Evolutionary conservation across 2,329 filamentous ascomycete species (phyloP), one percentile per base, ranked within the genome.

Genomic region (Dothideomycetes sp.): DNA sequence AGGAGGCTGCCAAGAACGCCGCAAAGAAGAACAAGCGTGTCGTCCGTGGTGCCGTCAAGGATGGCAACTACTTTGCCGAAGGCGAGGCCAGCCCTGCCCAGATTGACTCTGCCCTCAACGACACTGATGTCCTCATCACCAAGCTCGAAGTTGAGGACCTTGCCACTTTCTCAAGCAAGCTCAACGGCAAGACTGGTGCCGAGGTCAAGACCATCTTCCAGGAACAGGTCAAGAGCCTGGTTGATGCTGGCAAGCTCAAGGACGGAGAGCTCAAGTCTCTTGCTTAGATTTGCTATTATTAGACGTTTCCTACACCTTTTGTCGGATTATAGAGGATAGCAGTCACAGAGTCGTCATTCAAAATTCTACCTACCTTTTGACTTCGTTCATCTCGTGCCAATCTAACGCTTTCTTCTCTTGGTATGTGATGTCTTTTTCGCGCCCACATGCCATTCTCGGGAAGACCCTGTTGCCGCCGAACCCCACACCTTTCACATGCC

Each of bases 11-110:
- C 43, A 98, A 98, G 79, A 95, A 87, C 58, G 91, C 91, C 11
- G 83, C 91, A 55, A 98, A 98, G 83, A 98, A 98, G 84, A 98
- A 98, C 77, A 95, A 95, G 77, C 86, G 91, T 72, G 83, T 96
- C 35, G 79, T 98, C 53, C 87, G 93, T 64, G 80, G 78, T 46
- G 87, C 84, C 49, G 84, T 89, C 65, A 98, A 98, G 75, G 91
- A 98, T 51, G 88, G 84, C 55, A 95, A 95, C 73, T 98, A 98
- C 78, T 95, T 98, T 62, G 69, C 69, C 15, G 68, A 59, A 27
- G 67, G 73, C 33, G 82, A 79, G 40, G 82, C 88, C 44, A 68
- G 80, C 18, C 74, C 82, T n/a, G 71, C 84, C 11, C 77, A 85
- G 58, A 85, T 98, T 50, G 88, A 96, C 56, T 68, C 72, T 22